phyloP scores from a whole-genome alignment of 306 rosid genomes.

The Ochetophila trinervis region DNA sequence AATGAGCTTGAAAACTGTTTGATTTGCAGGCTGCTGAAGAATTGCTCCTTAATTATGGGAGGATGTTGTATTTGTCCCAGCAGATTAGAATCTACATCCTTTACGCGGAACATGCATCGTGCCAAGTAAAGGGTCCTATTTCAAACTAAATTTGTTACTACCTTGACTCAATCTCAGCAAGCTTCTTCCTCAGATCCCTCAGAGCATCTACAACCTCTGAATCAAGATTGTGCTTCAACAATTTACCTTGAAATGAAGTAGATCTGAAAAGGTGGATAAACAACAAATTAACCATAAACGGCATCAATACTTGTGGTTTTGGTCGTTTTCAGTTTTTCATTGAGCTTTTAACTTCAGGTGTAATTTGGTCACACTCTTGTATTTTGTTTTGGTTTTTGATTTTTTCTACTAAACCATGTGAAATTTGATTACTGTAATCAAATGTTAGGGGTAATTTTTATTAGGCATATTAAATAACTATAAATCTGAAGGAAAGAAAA shows the following conservation, averaged over 20 bases:
- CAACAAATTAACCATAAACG: neutral
- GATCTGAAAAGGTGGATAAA: constrained; percentile 49
- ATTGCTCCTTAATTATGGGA: neutral
- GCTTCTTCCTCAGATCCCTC: constrained; percentile 62
- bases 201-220: constrained; percentile 84
- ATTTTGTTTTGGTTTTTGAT: no score
- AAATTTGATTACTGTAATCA: no score
- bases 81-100: constrained; percentile 17
- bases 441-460: no score
- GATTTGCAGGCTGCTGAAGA: constrained; percentile 5
- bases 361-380: no score
- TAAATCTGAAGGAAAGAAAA: no score
- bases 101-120: constrained; percentile 1
- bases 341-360: no score
- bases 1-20: neutral
- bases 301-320: neutral
- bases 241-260: constrained; percentile 68
- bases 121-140: neutral
- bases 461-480: no score
- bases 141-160: constrained; percentile 27
- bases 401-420: no score
- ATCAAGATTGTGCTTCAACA: constrained; percentile 87
- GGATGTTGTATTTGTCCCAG: neutral
- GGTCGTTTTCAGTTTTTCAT: no score
- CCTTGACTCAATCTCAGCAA: constrained; percentile 53